phyloP scores from a whole-genome alignment of 1,284 basidiomycete species.

The Erythrobasidium hasegawianum region DNA sequence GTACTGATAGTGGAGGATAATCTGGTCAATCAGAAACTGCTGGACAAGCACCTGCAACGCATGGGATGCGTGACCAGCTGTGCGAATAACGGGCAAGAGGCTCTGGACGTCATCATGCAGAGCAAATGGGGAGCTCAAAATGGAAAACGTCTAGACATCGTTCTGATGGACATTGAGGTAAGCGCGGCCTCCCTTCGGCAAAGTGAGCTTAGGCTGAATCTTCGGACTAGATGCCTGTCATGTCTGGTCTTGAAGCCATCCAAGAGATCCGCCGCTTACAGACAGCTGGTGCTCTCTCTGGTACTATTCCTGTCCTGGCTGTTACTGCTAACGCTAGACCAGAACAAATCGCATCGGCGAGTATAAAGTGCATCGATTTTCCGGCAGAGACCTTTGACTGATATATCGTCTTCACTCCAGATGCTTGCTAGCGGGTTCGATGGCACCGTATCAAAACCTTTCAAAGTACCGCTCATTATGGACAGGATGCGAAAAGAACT shows the following conservation, averaged over 20 bases:
- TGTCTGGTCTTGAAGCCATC: conserved; percentile 31
- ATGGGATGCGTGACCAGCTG: conserved; percentile 36
- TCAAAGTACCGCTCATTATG: conserved; percentile 32
- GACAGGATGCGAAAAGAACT: conserved; percentile 17
- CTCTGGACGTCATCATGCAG: conserved; percentile 1
- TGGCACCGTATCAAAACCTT: conserved; percentile 31
- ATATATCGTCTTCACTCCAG: too few relatives aligned
- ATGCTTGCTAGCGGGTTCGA: conserved; percentile 31
- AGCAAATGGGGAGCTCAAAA: not conserved
- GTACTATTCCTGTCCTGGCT: conserved; percentile 31
- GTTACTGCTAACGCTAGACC: conserved; percentile 33
- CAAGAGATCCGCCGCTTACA: conserved; percentile 24
- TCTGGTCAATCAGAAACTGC: conserved; percentile 39
- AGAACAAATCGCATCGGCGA: conserved; percentile 9
- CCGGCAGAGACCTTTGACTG: too few relatives aligned
- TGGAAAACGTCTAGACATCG: not conserved
- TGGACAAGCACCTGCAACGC: conserved; percentile 34
- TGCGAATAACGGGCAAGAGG: conserved; percentile 34
- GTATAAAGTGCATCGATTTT: too few relatives aligned
- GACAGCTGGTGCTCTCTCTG: conserved; percentile 7
- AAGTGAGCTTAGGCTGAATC: not conserved
- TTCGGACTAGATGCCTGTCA: conserved; percentile 24
- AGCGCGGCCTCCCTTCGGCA: not conserved
- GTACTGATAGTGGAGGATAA: conserved; percentile 41
- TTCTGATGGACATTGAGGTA: conserved; percentile 15